Base-by-base conservation (phyloP, 257 asterid species). In the Jacaranda mimosifolia region DNA sequence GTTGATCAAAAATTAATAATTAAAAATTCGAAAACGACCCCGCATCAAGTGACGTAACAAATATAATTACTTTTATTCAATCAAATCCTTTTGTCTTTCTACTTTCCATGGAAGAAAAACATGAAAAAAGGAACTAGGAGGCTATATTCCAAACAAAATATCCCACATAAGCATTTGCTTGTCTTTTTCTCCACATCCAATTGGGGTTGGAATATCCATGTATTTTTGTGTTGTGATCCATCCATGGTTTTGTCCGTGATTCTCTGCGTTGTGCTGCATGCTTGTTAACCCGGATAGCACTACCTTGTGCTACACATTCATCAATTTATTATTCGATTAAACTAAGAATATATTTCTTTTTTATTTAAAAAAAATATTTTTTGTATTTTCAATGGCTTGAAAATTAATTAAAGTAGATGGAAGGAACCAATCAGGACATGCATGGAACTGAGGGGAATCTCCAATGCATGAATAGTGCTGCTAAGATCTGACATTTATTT, bases 181-280 rank as follows among this genome's bases (percentile, higher is more conserved):
- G 46, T 42, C 9, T 42, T 42, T 42, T 42, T 42, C 0, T 5
- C 8, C 46, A 12, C 15, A 49, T 49, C 8, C 9, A 53, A 15
- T 15, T 15, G 21, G 60, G 60, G 21, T 53, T 26, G 66, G 66
- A 59, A 59, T 59, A 59, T 59, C 66, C n/a, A n/a, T n/a, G n/a
- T n/a, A n/a, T n/a, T n/a, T n/a, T n/a, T n/a, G n/a, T n/a, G n/a
- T n/a, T n/a, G n/a, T n/a, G n/a, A n/a, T n/a, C n/a, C 59, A 73
- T 39, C 77, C 77, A 59, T 45, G 68, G 45, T 15, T 58, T 7
- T 70, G 80, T 72, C 76, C 43, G 69, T 15, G 83, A 75, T 56
- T 70, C 75, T 74, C 75, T 82, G 36, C 49, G 26, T 68, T 17
- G 32, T 26, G 32, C 0, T 14, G 9, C 46, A 40, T 72, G 14